Evolutionary conservation across 1,284 basidiomycete species (phyloP).

Genomic region (Agroathelia rolfsii): DNA sequence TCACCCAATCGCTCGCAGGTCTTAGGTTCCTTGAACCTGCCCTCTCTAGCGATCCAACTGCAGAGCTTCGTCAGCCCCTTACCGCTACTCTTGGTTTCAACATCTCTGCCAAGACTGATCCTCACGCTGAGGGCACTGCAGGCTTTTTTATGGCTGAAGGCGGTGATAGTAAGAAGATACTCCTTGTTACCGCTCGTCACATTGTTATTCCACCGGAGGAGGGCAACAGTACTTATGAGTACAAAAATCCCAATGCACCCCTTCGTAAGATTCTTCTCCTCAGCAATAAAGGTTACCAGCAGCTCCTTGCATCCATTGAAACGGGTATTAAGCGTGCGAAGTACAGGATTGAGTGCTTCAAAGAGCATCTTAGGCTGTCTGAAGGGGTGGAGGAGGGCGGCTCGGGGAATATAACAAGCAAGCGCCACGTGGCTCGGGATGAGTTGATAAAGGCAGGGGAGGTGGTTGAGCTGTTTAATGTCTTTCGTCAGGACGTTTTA

Average conservation of each 20-base stretch:
- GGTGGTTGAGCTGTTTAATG: slow-evolving; percentile 15
- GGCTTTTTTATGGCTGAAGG: slow-evolving; percentile 9
- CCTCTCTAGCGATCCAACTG: slow-evolving; percentile 4
- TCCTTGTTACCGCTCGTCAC: slow-evolving; percentile 17
- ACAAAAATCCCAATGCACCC: slow-evolving; percentile 10
- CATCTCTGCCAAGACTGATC: slow-evolving; percentile 14
- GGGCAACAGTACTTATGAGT: slow-evolving; percentile 14
- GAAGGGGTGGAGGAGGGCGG: slow-evolving; percentile 12
- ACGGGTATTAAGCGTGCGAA: slow-evolving; percentile 10
- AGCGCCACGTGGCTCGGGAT: slow-evolving; percentile 10
- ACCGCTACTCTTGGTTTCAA: slow-evolving; percentile 7
- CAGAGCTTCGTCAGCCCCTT: slow-evolving; percentile 4
- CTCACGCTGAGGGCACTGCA: slow-evolving; percentile 6
- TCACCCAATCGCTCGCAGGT: slow-evolving; percentile 10
- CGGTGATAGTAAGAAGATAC: slow-evolving; percentile 12
- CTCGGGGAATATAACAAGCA: slow-evolving; percentile 10
- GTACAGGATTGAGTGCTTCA: slow-evolving; percentile 9
- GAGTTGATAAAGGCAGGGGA: slow-evolving; percentile 13
- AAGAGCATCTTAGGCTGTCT: slow-evolving; percentile 8
- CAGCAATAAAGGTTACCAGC: slow-evolving; percentile 13
- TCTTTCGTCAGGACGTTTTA: slow-evolving; percentile 16
- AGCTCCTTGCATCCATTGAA: slow-evolving; percentile 12
- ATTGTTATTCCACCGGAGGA: slow-evolving; percentile 16
- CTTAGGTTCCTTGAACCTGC: slow-evolving; percentile 5
- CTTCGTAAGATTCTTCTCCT: slow-evolving; percentile 17